These are phyloP conservation scores for Aspergillus awamori DNA, from an alignment of 2,329 filamentous ascomycete genomes.

Conservation along the genomic window DNA sequence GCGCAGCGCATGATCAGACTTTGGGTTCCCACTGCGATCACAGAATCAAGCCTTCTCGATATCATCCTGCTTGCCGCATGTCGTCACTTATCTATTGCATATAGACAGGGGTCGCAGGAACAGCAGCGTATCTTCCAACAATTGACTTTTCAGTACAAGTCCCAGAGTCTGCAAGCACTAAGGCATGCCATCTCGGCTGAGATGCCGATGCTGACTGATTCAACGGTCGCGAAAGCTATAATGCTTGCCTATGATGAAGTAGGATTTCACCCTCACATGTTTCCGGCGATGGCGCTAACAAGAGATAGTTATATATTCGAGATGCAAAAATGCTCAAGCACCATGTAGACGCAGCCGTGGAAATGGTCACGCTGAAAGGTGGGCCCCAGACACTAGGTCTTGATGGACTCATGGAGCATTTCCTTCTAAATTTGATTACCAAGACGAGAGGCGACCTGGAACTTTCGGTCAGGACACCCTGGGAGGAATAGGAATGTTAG, in stretches of 20 bases:
- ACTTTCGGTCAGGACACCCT: background rate
- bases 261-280: background rate
- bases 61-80: conserved; percentile 21
- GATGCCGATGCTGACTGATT: conserved; percentile 19
- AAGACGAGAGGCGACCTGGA: conserved; percentile 5
- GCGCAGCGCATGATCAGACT: conserved; percentile 3
- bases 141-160: conserved; percentile 13
- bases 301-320: background rate
- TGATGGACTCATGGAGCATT: conserved; percentile 9
- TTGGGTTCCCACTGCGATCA: conserved; percentile 18
- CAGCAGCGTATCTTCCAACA: background rate
- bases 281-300: background rate
- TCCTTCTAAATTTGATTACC: conserved; percentile 11
- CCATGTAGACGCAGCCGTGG: conserved; percentile 10
- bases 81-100: conserved; percentile 17
- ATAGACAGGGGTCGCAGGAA: background rate
- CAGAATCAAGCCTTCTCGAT: conserved; percentile 19
- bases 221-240: conserved; percentile 21
- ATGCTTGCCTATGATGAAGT: conserved; percentile 30
- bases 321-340: conserved; percentile 8
- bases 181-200: conserved; percentile 9
- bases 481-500: background rate
- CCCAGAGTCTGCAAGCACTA: conserved; percentile 4
- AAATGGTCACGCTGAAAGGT: conserved; percentile 12
- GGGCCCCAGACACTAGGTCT: conserved; percentile 12